Conservation (phyloP, 768 basidiomycete genomes). For the Collybia nuda region DNA sequence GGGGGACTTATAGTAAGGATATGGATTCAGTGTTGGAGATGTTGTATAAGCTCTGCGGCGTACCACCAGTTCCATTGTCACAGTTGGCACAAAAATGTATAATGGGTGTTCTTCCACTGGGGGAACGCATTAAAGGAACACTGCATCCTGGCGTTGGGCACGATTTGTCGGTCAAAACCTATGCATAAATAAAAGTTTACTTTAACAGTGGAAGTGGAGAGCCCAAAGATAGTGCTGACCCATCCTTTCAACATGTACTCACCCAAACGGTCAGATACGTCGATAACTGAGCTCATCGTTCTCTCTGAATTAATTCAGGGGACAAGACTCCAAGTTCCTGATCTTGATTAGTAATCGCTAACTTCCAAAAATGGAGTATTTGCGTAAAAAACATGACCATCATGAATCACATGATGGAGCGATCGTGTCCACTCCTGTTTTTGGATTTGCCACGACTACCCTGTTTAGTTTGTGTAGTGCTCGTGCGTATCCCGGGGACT, state of each 20-base stretch:
- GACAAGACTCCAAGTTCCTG: too few relatives aligned
- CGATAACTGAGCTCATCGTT: constrained; percentile 49
- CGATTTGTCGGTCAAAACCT: constrained; percentile 66
- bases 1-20: constrained; percentile 6
- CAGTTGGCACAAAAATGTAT: constrained; percentile 67
- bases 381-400: neutral
- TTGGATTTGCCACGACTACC: constrained; percentile 29
- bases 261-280: constrained; percentile 64
- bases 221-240: constrained; percentile 37
- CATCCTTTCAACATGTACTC: constrained; percentile 78
- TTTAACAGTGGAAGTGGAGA: neutral
- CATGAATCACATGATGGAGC: constrained; percentile 3
- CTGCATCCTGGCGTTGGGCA: constrained; percentile 58
- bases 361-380: too few relatives aligned
- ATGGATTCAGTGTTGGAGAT: constrained; percentile 1
- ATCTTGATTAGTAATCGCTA: too few relatives aligned
- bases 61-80: constrained; percentile 30
- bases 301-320: too few relatives aligned
- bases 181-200: neutral
- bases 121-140: constrained; percentile 77
- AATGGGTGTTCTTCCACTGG: constrained; percentile 43
- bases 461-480: neutral
- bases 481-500: neutral
- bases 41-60: neutral
- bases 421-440: constrained; percentile 3